phyloP scores from a whole-genome alignment of 257 asterid species.

The Nyctanthes arbortristis region DNA sequence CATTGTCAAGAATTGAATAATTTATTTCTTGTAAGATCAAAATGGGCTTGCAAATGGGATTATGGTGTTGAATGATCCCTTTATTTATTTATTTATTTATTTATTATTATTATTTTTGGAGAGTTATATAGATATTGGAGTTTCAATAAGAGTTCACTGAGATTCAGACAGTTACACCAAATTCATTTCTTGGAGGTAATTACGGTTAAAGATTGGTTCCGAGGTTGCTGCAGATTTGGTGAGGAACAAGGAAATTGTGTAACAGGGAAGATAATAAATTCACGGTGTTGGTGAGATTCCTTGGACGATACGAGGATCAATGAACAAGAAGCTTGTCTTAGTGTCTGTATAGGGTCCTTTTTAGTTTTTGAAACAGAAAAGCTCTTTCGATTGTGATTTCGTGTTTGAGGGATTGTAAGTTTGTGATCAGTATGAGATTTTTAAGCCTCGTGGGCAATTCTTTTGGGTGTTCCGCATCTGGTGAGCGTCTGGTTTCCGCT shows the following conservation, averaged over 20 bases:
- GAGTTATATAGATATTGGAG: conserved; percentile 23
- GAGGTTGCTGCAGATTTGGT: conserved; percentile 45
- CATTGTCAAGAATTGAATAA: conserved; percentile 47
- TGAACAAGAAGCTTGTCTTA: not conserved
- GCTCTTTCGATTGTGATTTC: conserved; percentile 1
- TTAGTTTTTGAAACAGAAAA: conserved; percentile 2
- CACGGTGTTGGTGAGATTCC: conserved; percentile 14
- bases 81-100: too few relatives aligned
- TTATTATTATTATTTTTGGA: too few relatives aligned
- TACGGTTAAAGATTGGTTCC: conserved; percentile 38
- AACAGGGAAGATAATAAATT: conserved; percentile 25
- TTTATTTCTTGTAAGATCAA: conserved; percentile 32
- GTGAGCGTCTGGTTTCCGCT: conserved; percentile 85
- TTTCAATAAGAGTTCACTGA: conserved; percentile 28
- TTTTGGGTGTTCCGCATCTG: conserved; percentile 93
- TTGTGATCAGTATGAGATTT: conserved; percentile 54
- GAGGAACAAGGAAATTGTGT: conserved; percentile 35
- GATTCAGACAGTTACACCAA: conserved; percentile 34
- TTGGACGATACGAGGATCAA: conserved; percentile 24
- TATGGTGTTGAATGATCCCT: conserved; percentile 35
- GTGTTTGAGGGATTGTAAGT: conserved; percentile 22
- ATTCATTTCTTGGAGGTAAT: conserved; percentile 30
- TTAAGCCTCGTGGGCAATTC: conserved; percentile 83
- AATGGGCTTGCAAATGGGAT: conserved; percentile 29
- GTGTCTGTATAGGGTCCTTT: not conserved